These are phyloP conservation scores for Raffaelea arxii DNA, from an alignment of 2,329 filamentous ascomycete species.

Conservation along the genomic window DNA sequence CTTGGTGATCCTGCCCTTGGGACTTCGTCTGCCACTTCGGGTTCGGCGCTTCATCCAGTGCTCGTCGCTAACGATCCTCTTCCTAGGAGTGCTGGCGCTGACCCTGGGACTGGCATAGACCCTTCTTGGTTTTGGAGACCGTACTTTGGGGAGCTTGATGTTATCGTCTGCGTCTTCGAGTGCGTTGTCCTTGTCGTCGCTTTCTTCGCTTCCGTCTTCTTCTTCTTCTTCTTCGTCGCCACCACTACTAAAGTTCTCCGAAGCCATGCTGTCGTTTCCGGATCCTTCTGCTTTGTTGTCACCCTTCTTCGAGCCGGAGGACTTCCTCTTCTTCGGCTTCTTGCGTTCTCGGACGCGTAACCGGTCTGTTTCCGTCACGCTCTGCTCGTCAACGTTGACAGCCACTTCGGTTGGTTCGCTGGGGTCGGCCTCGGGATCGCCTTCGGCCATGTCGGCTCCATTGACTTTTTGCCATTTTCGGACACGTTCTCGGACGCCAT, in stretches of 20 bases:
- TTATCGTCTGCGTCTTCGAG: constrained; percentile 10
- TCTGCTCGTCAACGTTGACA: constrained; percentile 48
- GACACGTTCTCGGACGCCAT: constrained; percentile 68
- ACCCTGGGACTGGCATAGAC: constrained; percentile 26
- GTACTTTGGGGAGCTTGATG: background rate
- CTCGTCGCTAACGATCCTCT: constrained; percentile 85
- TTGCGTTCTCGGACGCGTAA: constrained; percentile 45
- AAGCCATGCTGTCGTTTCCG: background rate
- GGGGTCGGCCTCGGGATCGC: constrained; percentile 40
- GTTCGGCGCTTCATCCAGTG: constrained; percentile 64
- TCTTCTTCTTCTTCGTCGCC: background rate
- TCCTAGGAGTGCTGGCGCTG: constrained; percentile 65
- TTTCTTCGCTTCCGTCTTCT: background rate
- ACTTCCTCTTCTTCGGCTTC: constrained; percentile 22
- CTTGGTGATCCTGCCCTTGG: constrained; percentile 15
- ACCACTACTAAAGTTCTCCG: constrained; percentile 1
- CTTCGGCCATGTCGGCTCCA: constrained; percentile 50
- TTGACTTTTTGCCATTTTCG: constrained; percentile 77
- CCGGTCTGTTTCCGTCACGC: constrained; percentile 52
- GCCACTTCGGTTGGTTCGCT: constrained; percentile 53
- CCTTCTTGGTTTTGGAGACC: constrained; percentile 9
- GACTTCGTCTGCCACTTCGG: constrained; percentile 29
- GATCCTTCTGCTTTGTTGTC: background rate
- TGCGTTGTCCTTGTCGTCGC: constrained; percentile 6
- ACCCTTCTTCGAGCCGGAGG: background rate